Evolutionary conservation across 2,329 filamentous ascomycete species (phyloP), one percentile per base, ranked within the genome.

Genomic region (Beauveria sp.): DNA sequence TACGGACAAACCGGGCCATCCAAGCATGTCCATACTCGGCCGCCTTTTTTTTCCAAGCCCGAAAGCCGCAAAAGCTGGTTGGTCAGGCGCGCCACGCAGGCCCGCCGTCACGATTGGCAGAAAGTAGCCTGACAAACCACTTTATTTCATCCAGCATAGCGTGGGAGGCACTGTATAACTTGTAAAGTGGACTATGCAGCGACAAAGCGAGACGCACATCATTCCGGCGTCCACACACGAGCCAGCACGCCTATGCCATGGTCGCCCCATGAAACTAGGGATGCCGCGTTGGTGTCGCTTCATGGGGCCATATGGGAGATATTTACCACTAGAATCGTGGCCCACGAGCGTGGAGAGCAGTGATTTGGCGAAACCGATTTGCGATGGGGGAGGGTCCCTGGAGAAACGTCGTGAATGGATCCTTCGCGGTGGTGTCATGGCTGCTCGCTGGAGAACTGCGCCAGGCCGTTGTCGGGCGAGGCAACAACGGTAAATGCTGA

Each of bases 61-160:
- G 43, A 38, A 57, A 22, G 43, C 54, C 43, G 54, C 18, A 5
- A 18, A 18, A 7, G 43, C 42, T 48, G 28, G 26, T 22, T 57
- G 42, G 54, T 48, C 28, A 10, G 6, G 40, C 18, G 42, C 12
- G 42, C 38, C 54, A 34, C 54, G 12, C 54, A 43, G 16, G 26
- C 54, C 42, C 10, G 54, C 18, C 18, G 16, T 52, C 2, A 22
- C 20, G 42, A 28, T 34, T 20, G 18, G 43, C 38, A 24, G 12
- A 46, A 38, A 26, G 28, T 49, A 58, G 55, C 55, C 55, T 58
- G 55, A 49, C 20, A 58, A 58, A 58, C 45, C 55, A 49, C 55
- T 58, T 58, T 49, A 40, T 42, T 40, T 40, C 38, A 12, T 28
- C 52, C 16, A 4, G 18, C 52, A 28, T 46, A 43, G 54, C 24